Percentiles rank a stretch among this genome's conserved stretches.
Evolutionary conservation across 2,329 filamentous ascomycete genomes (phyloP).

Genomic region (Penicillium freii): DNA sequence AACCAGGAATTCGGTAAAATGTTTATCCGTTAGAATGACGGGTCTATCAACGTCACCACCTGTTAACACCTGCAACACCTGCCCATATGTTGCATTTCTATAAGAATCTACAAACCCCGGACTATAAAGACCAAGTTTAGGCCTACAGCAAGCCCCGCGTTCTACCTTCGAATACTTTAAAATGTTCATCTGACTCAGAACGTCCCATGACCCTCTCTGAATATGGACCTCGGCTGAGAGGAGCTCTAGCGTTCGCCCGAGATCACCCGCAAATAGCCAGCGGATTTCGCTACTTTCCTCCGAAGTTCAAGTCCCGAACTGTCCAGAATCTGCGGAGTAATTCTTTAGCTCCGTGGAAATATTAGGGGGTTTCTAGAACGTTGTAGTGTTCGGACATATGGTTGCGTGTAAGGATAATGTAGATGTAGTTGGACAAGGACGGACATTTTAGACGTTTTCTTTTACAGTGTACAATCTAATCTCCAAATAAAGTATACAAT

Average conservation of each 20-base stretch:
- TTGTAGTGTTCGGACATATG: not conserved
- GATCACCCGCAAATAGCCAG: constrained; percentile 17
- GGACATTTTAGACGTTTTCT: not conserved
- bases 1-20: constrained; percentile 16
- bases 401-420: not conserved
- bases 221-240: constrained; percentile 26
- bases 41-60: constrained; percentile 1
- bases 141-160: not conserved
- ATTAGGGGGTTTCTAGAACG: not conserved
- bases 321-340: constrained; percentile 14
- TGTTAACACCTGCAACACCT: not conserved
- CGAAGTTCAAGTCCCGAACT: constrained; percentile 1
- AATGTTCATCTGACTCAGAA: constrained; percentile 12
- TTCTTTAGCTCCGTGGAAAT: not conserved
- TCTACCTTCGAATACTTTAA: not conserved
- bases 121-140: not conserved
- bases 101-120: not conserved
- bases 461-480: not conserved
- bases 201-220: constrained; percentile 13
- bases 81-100: not conserved
- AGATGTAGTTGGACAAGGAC: not conserved
- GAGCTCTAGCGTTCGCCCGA: constrained; percentile 18
- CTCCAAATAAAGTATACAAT: not conserved
- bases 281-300: constrained; percentile 17
- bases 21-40: constrained; percentile 16